These are phyloP conservation scores for Trichoderma aggressivum DNA, from an alignment of 2,329 filamentous ascomycete genomes.

Conservation along the genomic window DNA sequence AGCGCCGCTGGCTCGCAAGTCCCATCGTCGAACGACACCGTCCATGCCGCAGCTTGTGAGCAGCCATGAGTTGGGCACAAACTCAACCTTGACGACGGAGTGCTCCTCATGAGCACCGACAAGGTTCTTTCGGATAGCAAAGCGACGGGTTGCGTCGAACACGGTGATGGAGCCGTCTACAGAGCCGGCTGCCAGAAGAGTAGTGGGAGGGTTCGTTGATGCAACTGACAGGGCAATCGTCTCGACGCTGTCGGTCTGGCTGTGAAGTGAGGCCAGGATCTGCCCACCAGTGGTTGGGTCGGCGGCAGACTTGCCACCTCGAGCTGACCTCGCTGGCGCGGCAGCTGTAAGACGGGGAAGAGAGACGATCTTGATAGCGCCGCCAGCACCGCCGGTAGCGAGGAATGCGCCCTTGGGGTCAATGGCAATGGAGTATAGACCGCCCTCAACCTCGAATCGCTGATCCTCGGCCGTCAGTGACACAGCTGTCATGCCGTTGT, in stretches of 20 bases:
- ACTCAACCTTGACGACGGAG: conserved; percentile 90
- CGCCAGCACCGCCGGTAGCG: conserved; percentile 83
- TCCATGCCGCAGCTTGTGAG: conserved; percentile 90
- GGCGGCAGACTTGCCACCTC: conserved; percentile 33
- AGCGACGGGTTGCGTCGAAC: conserved; percentile 82
- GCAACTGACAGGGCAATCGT: conserved; percentile 59
- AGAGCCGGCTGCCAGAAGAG: conserved; percentile 61
- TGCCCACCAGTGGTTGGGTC: conserved; percentile 45
- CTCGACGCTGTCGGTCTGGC: conserved; percentile 74
- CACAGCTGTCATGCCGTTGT: conserved; percentile 64
- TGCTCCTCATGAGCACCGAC: conserved; percentile 81
- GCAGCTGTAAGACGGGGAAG: conserved; percentile 61
- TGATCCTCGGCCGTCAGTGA: conserved; percentile 77
- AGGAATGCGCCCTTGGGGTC: conserved; percentile 76
- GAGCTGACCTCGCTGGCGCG: conserved; percentile 23
- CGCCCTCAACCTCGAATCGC: conserved; percentile 87
- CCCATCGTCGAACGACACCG: conserved; percentile 86
- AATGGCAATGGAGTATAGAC: conserved; percentile 82
- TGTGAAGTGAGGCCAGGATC: conserved; percentile 79
- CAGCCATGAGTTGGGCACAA: conserved; percentile 65
- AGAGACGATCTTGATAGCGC: conserved; percentile 79
- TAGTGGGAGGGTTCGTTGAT: conserved; percentile 44
- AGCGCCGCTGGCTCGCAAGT: conserved; percentile 53
- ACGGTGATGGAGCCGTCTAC: conserved; percentile 77
- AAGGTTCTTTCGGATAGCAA: conserved; percentile 81